Base-by-base conservation (phyloP, 75 land plant genomes). In the Azolla pinnata region DNA sequence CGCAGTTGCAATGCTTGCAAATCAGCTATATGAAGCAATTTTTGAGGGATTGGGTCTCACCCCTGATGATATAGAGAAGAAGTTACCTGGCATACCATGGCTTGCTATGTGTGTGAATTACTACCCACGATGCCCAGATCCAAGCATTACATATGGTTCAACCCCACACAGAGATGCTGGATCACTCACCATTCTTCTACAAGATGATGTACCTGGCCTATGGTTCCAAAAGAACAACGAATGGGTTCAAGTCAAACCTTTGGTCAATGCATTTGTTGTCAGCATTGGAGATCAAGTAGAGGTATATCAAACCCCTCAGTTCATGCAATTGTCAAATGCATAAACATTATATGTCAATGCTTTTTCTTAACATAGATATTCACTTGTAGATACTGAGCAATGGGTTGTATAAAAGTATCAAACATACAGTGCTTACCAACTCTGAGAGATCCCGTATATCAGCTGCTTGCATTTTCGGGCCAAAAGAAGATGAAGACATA, bases 201-300 rank as follows among this genome's bases (percentile, higher is more conserved):
- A 81, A 58, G 78, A 81, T 29, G 61, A 72, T 27, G 70, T 83
- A 20, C 63, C 73, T 0, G 84, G 85, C 1, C 26, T 83, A 20
- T 78, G 81, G 26, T 73, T 83, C 18, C 54, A 66, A 2, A 46
- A 63, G 0, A 26, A 74, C 28, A 70, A 71, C 0, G 46, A 62
- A 1, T 84, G 87, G 87, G 51, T 72, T 7, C 54, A 67, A 27
- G 74, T 75, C 2, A 63, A 75, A 16, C 79, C 85, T 29, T 63
- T 82, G 27, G 76, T 81, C 0, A 63, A 79, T 31, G 68, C 86
- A 8, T 70, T 72, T 50, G 72, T 72, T 0, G 32, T 84, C 74
- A 84, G 82, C 81, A 62, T 84, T 5, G 87, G 82, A 0, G 82
- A 84, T 57, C 85, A 82, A 44, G 59, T 82, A 29, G 68, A 83